Base-by-base conservation (phyloP, 306 rosid genomes). In the Vachellia pachyceras region DNA sequence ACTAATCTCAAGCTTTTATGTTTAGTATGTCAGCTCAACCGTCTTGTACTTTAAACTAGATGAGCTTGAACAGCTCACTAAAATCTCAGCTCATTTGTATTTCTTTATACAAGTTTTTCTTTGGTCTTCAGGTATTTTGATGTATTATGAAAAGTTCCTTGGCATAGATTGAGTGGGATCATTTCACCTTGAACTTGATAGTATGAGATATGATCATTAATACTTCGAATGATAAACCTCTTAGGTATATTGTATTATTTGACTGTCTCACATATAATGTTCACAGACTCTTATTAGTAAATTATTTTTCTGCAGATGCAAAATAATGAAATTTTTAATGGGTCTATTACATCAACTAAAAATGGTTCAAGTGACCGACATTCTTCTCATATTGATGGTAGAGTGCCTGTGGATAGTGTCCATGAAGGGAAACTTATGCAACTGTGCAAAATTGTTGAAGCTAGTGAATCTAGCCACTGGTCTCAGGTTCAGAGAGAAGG, bases 341-440 rank as follows among this genome's bases (percentile, higher is more conserved):
- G 84, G 42, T 80, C 88, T 69, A 84, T 83, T 85, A 85, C 87
- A 77, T 81, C 72, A 44, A 64, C 84, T 67, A 83, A 60, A 83
- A 84, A 49, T 83, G 91, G 88, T 85, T 84, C 83, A n/a, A 84
- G 87, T 84, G 92, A 84, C 52, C 73, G 61, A 25, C 85, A 69
- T 18, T 84, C 93, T 82, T 79, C 82, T 79, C 85, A 79, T 67
- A 86, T 85, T 73, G 88, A 88, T 76, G 85, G 88, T 5, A 49
- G 29, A 84, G 79, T 44, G 55, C 82, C 73, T 82, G 39, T 39
- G 60, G 88, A 83, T 74, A 75, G 79, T 66, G 92, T 83, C 39
- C 90, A 89, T 5, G 97, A 91, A 86, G 99, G 90, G 80, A 93
- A 91, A 80, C 95, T 93, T 73, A 75, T 95, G 91, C 95, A 93